A percentile compares a stretch with the other conserved stretches of the same genome.
These are phyloP conservation scores for Cercophora sp. DNA, from an alignment of 495 filamentous ascomycete species.

Conservation along the genomic window DNA sequence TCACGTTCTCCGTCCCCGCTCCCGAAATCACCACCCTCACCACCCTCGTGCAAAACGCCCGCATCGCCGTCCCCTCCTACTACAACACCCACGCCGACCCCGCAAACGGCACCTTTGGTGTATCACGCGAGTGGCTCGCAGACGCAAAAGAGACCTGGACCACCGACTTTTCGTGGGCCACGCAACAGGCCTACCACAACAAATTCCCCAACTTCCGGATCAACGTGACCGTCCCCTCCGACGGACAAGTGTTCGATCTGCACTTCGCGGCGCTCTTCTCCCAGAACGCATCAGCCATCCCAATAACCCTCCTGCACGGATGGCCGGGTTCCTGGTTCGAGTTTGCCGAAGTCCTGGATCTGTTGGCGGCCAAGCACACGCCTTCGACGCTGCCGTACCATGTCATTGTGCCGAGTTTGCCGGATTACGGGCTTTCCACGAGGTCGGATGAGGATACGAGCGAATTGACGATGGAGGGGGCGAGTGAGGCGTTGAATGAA, in stretches of 20 bases:
- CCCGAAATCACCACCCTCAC: conserved; percentile 8
- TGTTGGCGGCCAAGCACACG: conserved; percentile 49
- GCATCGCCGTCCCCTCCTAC: conserved; percentile 9
- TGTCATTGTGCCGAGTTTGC: conserved; percentile 60
- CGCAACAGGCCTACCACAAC: conserved; percentile 56
- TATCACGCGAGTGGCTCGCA: conserved; percentile 54
- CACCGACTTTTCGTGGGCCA: conserved; percentile 44
- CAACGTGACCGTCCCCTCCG: conserved; percentile 40
- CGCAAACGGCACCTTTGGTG: conserved; percentile 42
- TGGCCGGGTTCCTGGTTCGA: conserved; percentile 53
- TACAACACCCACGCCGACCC: conserved; percentile 18
- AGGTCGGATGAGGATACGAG: conserved; percentile 41
- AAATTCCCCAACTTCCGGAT: conserved; percentile 59
- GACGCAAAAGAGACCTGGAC: conserved; percentile 53
- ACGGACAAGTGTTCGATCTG: conserved; percentile 39
- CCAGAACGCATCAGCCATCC: conserved; percentile 53
- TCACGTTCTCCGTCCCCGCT: conserved; percentile 10
- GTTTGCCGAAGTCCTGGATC: conserved; percentile 40
- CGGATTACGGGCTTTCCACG: conserved; percentile 59
- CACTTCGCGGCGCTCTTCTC: conserved; percentile 66
- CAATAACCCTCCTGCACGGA: conserved; percentile 50
- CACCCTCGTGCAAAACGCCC: conserved; percentile 2
- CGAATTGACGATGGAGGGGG: conserved; percentile 42
- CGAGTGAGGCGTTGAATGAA: conserved; percentile 48
- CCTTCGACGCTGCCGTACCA: conserved; percentile 59